These are phyloP conservation scores for Sugiyamaella chiloensis DNA, from an alignment of 805 yeast genomes.

Conservation along the genomic window DNA sequence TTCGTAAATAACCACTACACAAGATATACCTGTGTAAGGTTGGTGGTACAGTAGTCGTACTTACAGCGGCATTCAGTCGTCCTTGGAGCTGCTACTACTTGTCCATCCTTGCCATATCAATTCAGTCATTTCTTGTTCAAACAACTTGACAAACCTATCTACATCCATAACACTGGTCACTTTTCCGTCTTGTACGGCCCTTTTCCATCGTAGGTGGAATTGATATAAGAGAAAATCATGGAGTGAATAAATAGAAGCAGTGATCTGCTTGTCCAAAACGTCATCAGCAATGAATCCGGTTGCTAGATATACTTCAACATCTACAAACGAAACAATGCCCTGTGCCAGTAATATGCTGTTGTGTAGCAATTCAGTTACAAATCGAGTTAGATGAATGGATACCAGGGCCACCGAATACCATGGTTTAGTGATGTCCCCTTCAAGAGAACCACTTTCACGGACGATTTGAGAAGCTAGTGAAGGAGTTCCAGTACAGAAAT, in stretches of 20 bases:
- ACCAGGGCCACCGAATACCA: slow-evolving; percentile 37
- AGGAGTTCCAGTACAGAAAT: slow-evolving; percentile 23
- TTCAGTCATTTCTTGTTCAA: not conserved
- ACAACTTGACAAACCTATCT: slow-evolving; percentile 18
- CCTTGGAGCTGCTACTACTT: too few species aligned
- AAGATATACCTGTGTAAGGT: too few species aligned
- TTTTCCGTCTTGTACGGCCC: slow-evolving; percentile 16
- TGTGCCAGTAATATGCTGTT: slow-evolving; percentile 17
- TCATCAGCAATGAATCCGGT: not conserved
- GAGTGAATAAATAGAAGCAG: slow-evolving; percentile 11
- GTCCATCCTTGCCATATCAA: too few species aligned
- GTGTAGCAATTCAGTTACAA: slow-evolving; percentile 11
- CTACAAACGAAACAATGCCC: not conserved
- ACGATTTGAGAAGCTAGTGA: slow-evolving; percentile 17
- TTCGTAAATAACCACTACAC: too few species aligned
- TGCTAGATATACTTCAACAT: slow-evolving; percentile 1
- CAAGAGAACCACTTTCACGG: slow-evolving; percentile 28
- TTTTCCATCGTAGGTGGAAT: slow-evolving; percentile 31
- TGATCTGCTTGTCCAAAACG: not conserved
- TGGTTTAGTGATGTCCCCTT: slow-evolving; percentile 18
- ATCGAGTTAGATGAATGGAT: slow-evolving; percentile 31
- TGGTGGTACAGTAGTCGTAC: too few species aligned
- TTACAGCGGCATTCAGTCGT: too few species aligned
- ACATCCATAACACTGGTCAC: slow-evolving; percentile 30
- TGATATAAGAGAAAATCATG: slow-evolving; percentile 22